Base-by-base conservation (phyloP, 495 filamentous ascomycete genomes). In the Tricharina praecox region DNA sequence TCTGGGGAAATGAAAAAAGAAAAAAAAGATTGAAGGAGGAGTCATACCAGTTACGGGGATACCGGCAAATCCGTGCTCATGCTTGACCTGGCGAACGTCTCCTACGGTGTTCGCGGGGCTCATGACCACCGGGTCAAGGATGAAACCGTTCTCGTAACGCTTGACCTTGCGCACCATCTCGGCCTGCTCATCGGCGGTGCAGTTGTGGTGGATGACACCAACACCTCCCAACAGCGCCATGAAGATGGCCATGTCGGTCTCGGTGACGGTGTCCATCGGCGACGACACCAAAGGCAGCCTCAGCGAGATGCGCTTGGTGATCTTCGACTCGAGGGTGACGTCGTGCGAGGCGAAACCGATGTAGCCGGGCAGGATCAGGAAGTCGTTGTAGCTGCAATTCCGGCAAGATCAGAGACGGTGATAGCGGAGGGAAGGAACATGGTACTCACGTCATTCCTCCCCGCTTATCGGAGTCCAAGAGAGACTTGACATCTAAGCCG, bases 81-180 rank as follows among this genome's bases (percentile, higher is more conserved):
- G 81, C 69, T 96, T 96, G 50, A 96, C 68, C 24, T 79, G 78
- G 69, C 82, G 90, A 43, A 83, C 86, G 66, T 96, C 88, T 44
- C 75, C 82, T 41, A 96, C 84, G 32, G 88, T 95, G 37, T 85
- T 86, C 44, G 70, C 75, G 26, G 85, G 82, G 58, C 76, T 78
- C 56, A 99, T 80, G 49, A 95, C 87, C 50, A 99, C 82, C 20
- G 90, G 90, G 60, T 99, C 90, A 33, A 85, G 66, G 61, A 99
- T 99, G 71, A 99, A 99, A 48, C 90, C 90, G 66, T 99, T 99
- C 68, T 99, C 90, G 64, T 85, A 99, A 62, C 87, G 73, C 80
- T 99, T 99, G 33, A 99, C 90, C 70, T 99, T 99, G 55, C 81
- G 73, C 47, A 99, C 85, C 92, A 99, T 96, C 69, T 95, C 87